A percentile compares a stretch with the other conserved stretches of the same genome.
These are phyloP conservation scores for Quercus ilex DNA, from an alignment of 306 rosid genomes.

Conservation along the genomic window DNA sequence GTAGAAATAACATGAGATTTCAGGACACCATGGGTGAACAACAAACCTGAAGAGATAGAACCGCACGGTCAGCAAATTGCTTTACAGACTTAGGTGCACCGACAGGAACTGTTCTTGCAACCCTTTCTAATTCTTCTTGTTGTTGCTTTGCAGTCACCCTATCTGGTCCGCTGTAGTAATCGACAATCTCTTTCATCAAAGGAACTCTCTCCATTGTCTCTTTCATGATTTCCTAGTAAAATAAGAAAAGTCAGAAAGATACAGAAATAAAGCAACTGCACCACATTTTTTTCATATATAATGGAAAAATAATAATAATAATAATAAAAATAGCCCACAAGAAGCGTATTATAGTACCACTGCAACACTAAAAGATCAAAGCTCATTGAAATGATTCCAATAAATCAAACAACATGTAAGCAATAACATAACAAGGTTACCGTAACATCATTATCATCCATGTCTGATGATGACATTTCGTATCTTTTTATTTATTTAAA, in stretches of 20 bases:
- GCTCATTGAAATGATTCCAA: background rate
- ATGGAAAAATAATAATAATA: background rate
- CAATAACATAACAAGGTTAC: background rate
- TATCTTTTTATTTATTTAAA: too few relatives aligned
- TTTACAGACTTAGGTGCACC: slow-evolving; percentile 72
- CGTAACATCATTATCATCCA: background rate
- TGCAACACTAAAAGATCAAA: background rate
- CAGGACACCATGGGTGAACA: slow-evolving; percentile 6
- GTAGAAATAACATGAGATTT: slow-evolving; percentile 6
- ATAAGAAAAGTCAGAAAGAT: slow-evolving; percentile 22
- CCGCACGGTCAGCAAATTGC: slow-evolving; percentile 70
- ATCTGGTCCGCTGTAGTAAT: slow-evolving; percentile 86
- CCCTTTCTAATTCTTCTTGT: slow-evolving; percentile 74
- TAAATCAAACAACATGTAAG: background rate
- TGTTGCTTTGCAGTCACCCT: slow-evolving; percentile 87
- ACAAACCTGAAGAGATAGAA: slow-evolving; percentile 87
- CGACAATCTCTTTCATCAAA: slow-evolving; percentile 76
- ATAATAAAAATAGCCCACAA: background rate
- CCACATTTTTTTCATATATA: background rate
- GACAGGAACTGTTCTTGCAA: slow-evolving; percentile 73
- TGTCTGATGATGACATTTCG: too few relatives aligned
- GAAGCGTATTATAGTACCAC: background rate
- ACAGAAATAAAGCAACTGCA: background rate
- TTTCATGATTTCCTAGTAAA: slow-evolving; percentile 63
- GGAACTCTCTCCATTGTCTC: slow-evolving; percentile 81